Base-by-base conservation (phyloP, 345 rosid genomes). In the Murraya koenigii region DNA sequence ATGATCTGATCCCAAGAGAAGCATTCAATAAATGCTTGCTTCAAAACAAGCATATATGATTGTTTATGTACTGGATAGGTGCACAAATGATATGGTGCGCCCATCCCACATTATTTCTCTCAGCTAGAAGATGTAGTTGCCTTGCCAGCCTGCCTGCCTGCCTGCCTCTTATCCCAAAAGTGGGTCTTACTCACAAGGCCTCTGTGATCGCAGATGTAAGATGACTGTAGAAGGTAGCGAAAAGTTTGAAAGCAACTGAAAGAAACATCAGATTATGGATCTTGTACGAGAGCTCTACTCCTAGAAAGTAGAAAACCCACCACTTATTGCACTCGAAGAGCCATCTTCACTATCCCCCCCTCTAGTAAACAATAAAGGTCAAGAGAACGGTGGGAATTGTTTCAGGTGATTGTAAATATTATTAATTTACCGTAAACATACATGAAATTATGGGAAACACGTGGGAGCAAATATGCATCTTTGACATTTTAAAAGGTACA, bases 141-240 rank as follows among this genome's bases (percentile, higher is more conserved):
- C 49, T 11, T 44, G 28, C n/a, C n/a, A n/a, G 49, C 15, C 49
- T 41, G 38, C 38, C 38, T 5, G 38, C 5, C 39, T 36, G 49
- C 15, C 52, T 36, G 39, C 38, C 38, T 19, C 78, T 75, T 66
- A 54, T 66, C 63, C 56, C 9, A 66, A 35, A 65, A 66, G 79
- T 66, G 79, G 72, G 72, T 58, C 60, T 52, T 7, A 47, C 77
- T 63, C 77, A 75, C 72, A 38, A 55, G 72, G 36, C 19, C 36
- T 15, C 65, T 36, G 66, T 76, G 66, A 76, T 8, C 10, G 70
- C 60, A 64, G 61, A 13, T 44, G 17, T 44, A 0, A 44, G 49
- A 75, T 19, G 63, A 15, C 62, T 14, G 71, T 49, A 75, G 55
- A 75, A 52, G 25, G 35, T 26, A 15, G 55, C 71, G n/a, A 35